These are phyloP conservation scores for Ascochyta pisi DNA, from an alignment of 2,329 filamentous ascomycete species.

Conservation along the genomic window DNA sequence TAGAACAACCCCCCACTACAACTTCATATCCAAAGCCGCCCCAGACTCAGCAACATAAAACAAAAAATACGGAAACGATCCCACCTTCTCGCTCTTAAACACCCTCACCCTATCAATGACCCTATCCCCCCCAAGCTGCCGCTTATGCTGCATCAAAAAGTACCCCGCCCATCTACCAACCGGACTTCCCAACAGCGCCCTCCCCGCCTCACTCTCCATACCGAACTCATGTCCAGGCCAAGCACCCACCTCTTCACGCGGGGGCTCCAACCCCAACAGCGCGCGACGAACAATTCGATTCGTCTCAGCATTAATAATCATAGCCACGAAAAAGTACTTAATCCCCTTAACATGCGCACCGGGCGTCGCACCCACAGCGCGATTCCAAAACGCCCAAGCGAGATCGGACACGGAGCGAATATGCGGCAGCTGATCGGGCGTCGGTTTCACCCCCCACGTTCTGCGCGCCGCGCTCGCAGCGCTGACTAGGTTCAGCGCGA, in stretches of 20 bases:
- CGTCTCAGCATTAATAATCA: constrained; percentile 21
- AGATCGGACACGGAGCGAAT: background rate
- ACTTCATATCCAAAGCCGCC: background rate
- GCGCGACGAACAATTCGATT: constrained; percentile 20
- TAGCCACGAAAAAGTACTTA: constrained; percentile 22
- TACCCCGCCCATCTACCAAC: constrained; percentile 26
- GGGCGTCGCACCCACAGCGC: background rate
- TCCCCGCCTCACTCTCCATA: constrained; percentile 21
- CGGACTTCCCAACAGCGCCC: constrained; percentile 28
- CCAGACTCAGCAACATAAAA: constrained; percentile 14
- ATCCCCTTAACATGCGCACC: constrained; percentile 18
- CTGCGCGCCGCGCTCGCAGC: background rate
- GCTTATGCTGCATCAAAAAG: constrained; percentile 24
- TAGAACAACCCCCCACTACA: background rate
- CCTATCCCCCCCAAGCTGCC: constrained; percentile 18
- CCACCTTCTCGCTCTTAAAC: constrained; percentile 19
- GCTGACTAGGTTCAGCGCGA: constrained; percentile 10
- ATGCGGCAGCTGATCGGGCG: background rate
- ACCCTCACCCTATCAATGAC: constrained; percentile 20
- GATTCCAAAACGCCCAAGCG: constrained; percentile 16
- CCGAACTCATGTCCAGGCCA: constrained; percentile 28
- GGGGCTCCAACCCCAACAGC: background rate
- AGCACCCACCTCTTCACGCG: background rate
- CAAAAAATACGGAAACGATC: constrained; percentile 20
- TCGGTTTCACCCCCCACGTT: background rate